phyloP scores from a whole-genome alignment of 805 yeast species.

The Candida pseudofarinosa region DNA sequence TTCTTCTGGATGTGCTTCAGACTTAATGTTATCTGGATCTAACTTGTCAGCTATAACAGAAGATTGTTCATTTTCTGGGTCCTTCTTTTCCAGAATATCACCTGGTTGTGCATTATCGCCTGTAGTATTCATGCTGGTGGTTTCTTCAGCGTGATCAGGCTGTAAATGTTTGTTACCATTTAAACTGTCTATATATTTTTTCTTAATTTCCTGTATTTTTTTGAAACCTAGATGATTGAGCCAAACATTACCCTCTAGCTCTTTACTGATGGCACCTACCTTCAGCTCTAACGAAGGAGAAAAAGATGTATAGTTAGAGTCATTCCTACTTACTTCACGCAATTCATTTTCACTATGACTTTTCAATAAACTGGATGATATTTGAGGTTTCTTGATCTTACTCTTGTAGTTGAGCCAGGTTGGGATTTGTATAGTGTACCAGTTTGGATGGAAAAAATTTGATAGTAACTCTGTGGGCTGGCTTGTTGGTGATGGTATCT shows the following conservation, averaged over 20 bases:
- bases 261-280: conserved; percentile 28
- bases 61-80: conserved; percentile 1
- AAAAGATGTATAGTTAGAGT: conserved; percentile 27
- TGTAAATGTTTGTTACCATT: conserved; percentile 12
- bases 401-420: conserved; percentile 37
- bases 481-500: conserved; percentile 31
- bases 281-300: conserved; percentile 35
- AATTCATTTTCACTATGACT: conserved; percentile 15
- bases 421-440: conserved; percentile 43
- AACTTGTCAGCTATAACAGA: not conserved
- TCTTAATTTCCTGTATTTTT: conserved; percentile 25
- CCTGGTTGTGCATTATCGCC: conserved; percentile 3
- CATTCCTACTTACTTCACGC: conserved; percentile 14
- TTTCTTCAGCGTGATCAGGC: conserved; percentile 5
- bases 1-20: conserved; percentile 10
- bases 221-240: conserved; percentile 34
- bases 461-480: conserved; percentile 34
- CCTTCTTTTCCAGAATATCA: conserved; percentile 4
- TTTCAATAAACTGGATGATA: conserved; percentile 24
- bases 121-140: conserved; percentile 1
- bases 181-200: conserved; percentile 10
- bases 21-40: conserved; percentile 2
- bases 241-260: conserved; percentile 34
- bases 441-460: conserved; percentile 41
- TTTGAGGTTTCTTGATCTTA: conserved; percentile 19